Evolutionary conservation across 2,329 filamentous ascomycete species (phyloP).

Genomic region (Capronia coronata): DNA sequence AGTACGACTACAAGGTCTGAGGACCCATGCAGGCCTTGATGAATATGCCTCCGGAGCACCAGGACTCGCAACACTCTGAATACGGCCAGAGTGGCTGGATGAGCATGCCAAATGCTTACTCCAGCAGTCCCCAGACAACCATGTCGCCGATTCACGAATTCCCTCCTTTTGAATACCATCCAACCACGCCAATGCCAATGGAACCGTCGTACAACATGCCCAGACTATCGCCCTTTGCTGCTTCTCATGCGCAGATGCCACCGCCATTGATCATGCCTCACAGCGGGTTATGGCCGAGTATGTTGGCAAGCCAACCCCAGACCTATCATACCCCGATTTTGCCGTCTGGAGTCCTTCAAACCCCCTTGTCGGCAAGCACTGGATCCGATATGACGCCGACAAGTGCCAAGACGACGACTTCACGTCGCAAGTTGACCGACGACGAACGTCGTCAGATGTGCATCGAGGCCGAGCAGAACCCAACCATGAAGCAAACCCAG

Average conservation of each 20-base stretch:
- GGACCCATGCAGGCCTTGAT: conserved; percentile 27
- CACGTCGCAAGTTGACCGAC: conserved; percentile 82
- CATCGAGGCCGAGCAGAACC: conserved; percentile 83
- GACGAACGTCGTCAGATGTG: conserved; percentile 90
- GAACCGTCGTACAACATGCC: conserved; percentile 51
- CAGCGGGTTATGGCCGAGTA: conserved; percentile 61
- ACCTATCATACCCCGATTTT: conserved; percentile 58
- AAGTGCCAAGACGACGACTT: conserved; percentile 47
- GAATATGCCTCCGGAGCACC: conserved; percentile 42
- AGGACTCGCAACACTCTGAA: conserved; percentile 40
- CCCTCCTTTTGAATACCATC: conserved; percentile 55
- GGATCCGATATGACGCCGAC: conserved; percentile 36
- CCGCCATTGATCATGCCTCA: conserved; percentile 68
- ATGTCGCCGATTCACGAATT: conserved; percentile 67
- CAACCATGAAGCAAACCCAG: conserved; percentile 86
- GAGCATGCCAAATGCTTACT: conserved; percentile 41
- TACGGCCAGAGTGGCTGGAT: conserved; percentile 43
- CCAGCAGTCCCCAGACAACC: conserved; percentile 33
- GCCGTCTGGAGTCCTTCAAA: conserved; percentile 46
- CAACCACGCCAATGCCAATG: conserved; percentile 56
- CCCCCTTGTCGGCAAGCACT: conserved; percentile 40
- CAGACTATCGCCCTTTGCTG: conserved; percentile 51
- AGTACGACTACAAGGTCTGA: conserved; percentile 10
- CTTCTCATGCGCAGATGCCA: conserved; percentile 36
- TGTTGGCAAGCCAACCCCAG: conserved; percentile 51